Base-by-base conservation (phyloP, 192 early-diverging fungal species). In the Coemansia sp. region DNA sequence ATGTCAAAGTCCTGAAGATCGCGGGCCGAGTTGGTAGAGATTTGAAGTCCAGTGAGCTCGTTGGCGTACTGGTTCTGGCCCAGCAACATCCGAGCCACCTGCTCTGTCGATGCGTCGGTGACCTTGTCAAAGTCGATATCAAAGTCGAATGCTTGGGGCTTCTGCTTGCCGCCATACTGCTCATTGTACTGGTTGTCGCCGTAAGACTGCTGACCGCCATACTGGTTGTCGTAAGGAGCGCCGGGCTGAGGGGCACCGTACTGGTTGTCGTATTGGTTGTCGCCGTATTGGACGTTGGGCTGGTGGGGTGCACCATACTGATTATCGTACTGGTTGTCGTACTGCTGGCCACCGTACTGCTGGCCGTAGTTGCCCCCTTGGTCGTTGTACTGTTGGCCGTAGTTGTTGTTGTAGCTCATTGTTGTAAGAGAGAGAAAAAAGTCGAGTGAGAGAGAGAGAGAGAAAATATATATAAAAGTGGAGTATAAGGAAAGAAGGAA, bases 1-100 rank as follows among this genome's bases (percentile, higher is more conserved):
- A 73, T 54, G 64, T 74, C 65, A 68, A 85, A 80, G 66, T 66
- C 71, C n/a, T 47, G 29, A 22, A 82, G 67, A 68, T 77, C 75
- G 69, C 79, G 79, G 3, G 61, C 51, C 42, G 51, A 57, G 66
- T 20, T 70, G 36, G 76, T 61, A 34, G 41, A 13, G 12, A 61
- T 64, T 6, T 52, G 9, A 8, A 80, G 29, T 44, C 55, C 31
- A 42, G 34, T 62, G 59, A 70, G 43, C 41, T 62, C 59, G 59
- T 62, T 60, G 22, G 57, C 33, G 68, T 62, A 62, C 20, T 7
- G 20, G 34, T 44, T 36, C 3, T 54, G 33, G 33, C 68, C 68
- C 59, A 70, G 42, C 31, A 70, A 11, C 68, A 49, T 47, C 27
- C 29, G 40, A 34, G 68, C 68, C 42, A 70, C 6, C 59, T 70